A percentile compares a stretch with the other conserved stretches of the same genome.
Evolutionary conservation across 2,329 filamentous ascomycete species (phyloP).

Genomic region (Colletotrichum cordylinicola): DNA sequence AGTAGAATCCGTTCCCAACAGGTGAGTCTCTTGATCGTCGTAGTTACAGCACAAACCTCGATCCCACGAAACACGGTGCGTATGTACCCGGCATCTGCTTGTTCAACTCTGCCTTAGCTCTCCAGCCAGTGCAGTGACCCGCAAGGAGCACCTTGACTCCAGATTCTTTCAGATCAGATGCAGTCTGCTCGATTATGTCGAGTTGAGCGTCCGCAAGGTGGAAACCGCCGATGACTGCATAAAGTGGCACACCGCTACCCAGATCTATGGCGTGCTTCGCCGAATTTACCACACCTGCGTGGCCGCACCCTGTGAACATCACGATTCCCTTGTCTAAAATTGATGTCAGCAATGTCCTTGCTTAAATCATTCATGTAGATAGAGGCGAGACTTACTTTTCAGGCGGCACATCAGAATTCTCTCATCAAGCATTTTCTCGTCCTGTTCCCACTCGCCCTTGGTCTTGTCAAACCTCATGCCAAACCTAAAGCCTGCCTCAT

Average conservation of each 20-base stretch:
- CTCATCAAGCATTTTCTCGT: slow-evolving; percentile 57
- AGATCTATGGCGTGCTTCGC: slow-evolving; percentile 49
- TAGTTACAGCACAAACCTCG: slow-evolving; percentile 30
- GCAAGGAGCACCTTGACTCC: slow-evolving; percentile 55
- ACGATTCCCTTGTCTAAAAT: slow-evolving; percentile 45
- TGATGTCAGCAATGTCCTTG: neutral
- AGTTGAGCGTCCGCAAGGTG: slow-evolving; percentile 54
- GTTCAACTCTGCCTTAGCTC: slow-evolving; percentile 58
- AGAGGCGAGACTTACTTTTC: slow-evolving; percentile 42
- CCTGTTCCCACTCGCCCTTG: slow-evolving; percentile 48
- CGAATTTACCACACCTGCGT: slow-evolving; percentile 60
- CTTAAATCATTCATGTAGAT: neutral
- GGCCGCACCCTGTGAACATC: slow-evolving; percentile 61
- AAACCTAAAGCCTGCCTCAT: slow-evolving; percentile 52
- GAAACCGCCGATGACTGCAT: slow-evolving; percentile 59
- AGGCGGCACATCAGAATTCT: slow-evolving; percentile 58
- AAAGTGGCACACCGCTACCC: slow-evolving; percentile 40
- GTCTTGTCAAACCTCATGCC: slow-evolving; percentile 47
- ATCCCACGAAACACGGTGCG: slow-evolving; percentile 56
- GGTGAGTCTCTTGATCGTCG: neutral
- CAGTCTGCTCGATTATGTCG: slow-evolving; percentile 46
- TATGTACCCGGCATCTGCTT: slow-evolving; percentile 53
- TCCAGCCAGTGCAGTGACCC: slow-evolving; percentile 62
- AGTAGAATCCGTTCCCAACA: too few species aligned
- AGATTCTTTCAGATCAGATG: slow-evolving; percentile 52